phyloP scores from a whole-genome alignment of 2,329 filamentous ascomycete species.

The Pyrenophora seminiperda region DNA sequence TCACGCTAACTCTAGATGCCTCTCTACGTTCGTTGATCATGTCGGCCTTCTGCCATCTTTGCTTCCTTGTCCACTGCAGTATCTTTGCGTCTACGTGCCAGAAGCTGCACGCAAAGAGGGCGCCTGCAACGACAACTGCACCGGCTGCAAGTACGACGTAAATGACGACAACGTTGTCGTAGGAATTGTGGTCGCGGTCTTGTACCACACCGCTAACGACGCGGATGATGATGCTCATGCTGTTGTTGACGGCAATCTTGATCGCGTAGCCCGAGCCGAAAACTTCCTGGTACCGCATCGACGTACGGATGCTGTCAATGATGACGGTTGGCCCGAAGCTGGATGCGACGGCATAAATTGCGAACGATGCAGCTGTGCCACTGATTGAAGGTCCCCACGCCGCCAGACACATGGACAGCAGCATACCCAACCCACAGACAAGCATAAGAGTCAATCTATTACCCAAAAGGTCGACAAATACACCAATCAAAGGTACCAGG shows the following conservation, averaged over 20 bases:
- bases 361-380: conserved; percentile 65
- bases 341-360: conserved; percentile 62
- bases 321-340: conserved; percentile 63
- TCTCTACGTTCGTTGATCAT: conserved; percentile 52
- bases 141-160: conserved; percentile 61
- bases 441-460: conserved; percentile 56
- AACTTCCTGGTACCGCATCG: conserved; percentile 64
- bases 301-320: conserved; percentile 65
- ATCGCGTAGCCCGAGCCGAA: conserved; percentile 66
- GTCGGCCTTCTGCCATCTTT: conserved; percentile 55
- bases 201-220: conserved; percentile 64
- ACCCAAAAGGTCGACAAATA: conserved; percentile 63
- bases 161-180: conserved; percentile 60
- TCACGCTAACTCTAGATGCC: too few relatives aligned
- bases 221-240: conserved; percentile 65
- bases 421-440: conserved; percentile 57
- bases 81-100: conserved; percentile 53
- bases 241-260: conserved; percentile 67
- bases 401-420: conserved; percentile 60
- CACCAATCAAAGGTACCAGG: conserved; percentile 60
- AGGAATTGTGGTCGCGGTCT: conserved; percentile 62
- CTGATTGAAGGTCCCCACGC: conserved; percentile 57
- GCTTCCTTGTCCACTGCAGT: conserved; percentile 64
- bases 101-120: conserved; percentile 50
- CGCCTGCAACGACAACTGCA: conserved; percentile 54